phyloP scores from a whole-genome alignment of 2,329 filamentous ascomycete genomes.

The Talaromyces sp. region DNA sequence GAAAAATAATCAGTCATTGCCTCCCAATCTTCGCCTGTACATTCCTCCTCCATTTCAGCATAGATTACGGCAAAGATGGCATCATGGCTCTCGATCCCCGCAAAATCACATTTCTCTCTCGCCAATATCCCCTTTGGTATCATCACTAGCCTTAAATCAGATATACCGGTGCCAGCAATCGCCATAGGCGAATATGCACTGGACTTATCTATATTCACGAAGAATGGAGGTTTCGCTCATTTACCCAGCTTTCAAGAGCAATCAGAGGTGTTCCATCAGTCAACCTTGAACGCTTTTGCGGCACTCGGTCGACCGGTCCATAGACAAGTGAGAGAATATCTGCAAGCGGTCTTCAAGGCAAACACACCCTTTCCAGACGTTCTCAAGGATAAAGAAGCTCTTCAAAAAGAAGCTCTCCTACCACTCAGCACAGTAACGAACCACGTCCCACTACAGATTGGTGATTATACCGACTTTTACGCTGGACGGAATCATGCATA shows the following conservation, averaged over 20 bases:
- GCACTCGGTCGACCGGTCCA: conserved; percentile 64
- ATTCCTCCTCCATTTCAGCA: background rate
- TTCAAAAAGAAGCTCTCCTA: conserved; percentile 57
- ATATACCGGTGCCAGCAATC: conserved; percentile 59
- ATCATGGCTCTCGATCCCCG: conserved; percentile 58
- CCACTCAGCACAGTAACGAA: conserved; percentile 56
- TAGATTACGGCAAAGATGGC: conserved; percentile 24
- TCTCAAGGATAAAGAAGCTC: conserved; percentile 56
- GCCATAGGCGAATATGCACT: conserved; percentile 69
- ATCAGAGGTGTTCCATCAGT: conserved; percentile 57
- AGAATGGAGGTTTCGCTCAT: conserved; percentile 54
- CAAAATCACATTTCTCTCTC: conserved; percentile 64
- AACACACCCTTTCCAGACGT: conserved; percentile 57
- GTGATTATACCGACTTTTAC: conserved; percentile 84
- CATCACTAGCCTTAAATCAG: conserved; percentile 58
- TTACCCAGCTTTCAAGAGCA: conserved; percentile 55
- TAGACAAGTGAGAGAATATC: conserved; percentile 60
- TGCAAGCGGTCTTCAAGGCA: conserved; percentile 62
- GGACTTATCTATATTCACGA: conserved; percentile 60
- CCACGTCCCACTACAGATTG: conserved; percentile 71
- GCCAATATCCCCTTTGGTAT: conserved; percentile 81
- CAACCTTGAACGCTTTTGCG: conserved; percentile 69
- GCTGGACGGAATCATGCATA: conserved; percentile 74
- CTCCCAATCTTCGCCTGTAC: background rate
- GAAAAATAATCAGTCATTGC: background rate